These are phyloP conservation scores for Ophidiomyces ophidiicola DNA, from an alignment of 2,329 filamentous ascomycete genomes.

Conservation along the genomic window DNA sequence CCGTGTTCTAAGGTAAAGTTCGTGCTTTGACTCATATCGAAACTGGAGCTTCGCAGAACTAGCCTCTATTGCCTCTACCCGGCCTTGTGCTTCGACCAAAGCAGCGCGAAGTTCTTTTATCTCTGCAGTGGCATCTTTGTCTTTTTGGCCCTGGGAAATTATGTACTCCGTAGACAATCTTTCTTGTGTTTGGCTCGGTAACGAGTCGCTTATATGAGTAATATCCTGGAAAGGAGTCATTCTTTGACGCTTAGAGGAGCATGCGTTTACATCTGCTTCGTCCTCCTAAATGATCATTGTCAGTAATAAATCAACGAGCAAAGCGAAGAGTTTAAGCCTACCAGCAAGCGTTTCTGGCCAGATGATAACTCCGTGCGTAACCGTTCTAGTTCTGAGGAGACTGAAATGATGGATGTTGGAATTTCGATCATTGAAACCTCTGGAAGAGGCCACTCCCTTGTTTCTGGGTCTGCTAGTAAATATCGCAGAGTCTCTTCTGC, in stretches of 20 bases:
- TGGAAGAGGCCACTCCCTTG: conserved; percentile 29
- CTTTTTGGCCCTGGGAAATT: conserved; percentile 14
- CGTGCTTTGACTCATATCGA: conserved; percentile 34
- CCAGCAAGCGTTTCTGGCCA: conserved; percentile 21
- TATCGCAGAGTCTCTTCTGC: conserved; percentile 27
- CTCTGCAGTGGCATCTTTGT: conserved; percentile 22
- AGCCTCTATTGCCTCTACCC: conserved; percentile 25
- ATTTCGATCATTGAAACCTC: conserved; percentile 29
- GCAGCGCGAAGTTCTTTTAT: conserved; percentile 22
- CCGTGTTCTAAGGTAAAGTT: conserved; percentile 28
- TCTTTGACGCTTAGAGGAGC: conserved; percentile 29
- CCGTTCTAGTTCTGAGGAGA: conserved; percentile 8
- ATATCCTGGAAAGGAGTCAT: conserved; percentile 26
- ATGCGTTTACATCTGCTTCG: conserved; percentile 21
- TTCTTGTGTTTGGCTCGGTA: conserved; percentile 22
- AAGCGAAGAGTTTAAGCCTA: conserved; percentile 10
- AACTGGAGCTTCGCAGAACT: conserved; percentile 30
- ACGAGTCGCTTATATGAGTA: conserved; percentile 28
- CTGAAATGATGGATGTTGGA: conserved; percentile 12
- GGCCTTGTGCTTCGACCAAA: conserved; percentile 20
- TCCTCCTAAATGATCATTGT: conserved; percentile 17
- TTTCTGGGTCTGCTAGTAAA: conserved; percentile 27
- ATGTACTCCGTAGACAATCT: conserved; percentile 14
- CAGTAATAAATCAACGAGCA: neutral
- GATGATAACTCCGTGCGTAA: conserved; percentile 20